phyloP scores from a whole-genome alignment of 1,284 basidiomycete species.

The Sanguinoderma infundibulare region DNA sequence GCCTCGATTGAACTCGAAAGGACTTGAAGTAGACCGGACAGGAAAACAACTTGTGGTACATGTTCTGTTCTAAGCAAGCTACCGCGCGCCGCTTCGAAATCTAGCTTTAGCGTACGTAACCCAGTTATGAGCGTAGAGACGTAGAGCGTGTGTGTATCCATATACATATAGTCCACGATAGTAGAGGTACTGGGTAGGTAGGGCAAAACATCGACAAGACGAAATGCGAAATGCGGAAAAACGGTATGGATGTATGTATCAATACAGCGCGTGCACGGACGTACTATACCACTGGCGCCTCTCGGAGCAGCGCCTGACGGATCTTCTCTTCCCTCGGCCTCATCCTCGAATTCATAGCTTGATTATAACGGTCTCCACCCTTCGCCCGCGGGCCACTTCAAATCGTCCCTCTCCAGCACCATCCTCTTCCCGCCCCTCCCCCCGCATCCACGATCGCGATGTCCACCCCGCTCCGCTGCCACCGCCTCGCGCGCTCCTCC shows the following conservation, averaged over 20 bases:
- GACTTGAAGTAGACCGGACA: not conserved
- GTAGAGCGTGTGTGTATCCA: not conserved
- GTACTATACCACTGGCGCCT: not conserved
- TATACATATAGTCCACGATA: not conserved
- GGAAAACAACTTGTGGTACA: not conserved
- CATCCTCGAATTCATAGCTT: too few species aligned
- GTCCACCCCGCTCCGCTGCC: slow-evolving; percentile 38
- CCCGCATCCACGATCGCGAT: slow-evolving; percentile 31
- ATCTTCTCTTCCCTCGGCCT: not conserved
- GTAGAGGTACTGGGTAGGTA: not conserved
- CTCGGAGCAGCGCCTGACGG: not conserved
- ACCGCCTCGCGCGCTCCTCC: slow-evolving; percentile 32
- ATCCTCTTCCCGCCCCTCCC: slow-evolving; percentile 25
- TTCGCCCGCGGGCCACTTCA: slow-evolving; percentile 65
- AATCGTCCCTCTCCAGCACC: slow-evolving; percentile 49
- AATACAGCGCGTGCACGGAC: not conserved
- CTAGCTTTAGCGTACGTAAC: not conserved
- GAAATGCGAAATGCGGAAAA: not conserved
- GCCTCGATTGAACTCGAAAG: too few species aligned
- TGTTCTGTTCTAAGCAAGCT: not conserved
- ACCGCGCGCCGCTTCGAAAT: not conserved
- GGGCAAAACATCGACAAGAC: not conserved
- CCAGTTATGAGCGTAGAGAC: not conserved
- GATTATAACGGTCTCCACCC: slow-evolving; percentile 56
- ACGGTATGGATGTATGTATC: too few species aligned